Percentiles rank a stretch among this genome's conserved stretches.
Conservation (phyloP, 345 rosid species). For the Turnera subulata region DNA sequence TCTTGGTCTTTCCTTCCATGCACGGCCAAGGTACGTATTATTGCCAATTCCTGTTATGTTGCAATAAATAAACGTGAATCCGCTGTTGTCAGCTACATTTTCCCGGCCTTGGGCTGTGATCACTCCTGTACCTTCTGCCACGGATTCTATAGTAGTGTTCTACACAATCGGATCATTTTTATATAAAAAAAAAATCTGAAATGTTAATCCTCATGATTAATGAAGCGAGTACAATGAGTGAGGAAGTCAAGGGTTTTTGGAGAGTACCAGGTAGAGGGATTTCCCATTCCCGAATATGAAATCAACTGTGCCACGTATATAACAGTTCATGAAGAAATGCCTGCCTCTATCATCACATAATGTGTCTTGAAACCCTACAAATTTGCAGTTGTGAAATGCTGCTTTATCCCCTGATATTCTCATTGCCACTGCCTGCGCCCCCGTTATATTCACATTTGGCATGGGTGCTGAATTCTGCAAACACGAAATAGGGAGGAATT, state of each 20-base stretch:
- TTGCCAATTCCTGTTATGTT: slow-evolving; percentile 22
- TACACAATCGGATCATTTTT: too few relatives aligned
- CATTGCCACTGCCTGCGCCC: slow-evolving; percentile 44
- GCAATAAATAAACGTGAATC: slow-evolving; percentile 40
- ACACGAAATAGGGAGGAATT: neutral
- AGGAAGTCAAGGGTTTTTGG: too few relatives aligned
- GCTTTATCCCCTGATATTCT: slow-evolving; percentile 45
- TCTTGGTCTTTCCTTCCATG: slow-evolving; percentile 28
- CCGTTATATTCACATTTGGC: slow-evolving; percentile 35
- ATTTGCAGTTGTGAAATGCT: slow-evolving; percentile 38
- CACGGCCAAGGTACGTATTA: slow-evolving; percentile 27
- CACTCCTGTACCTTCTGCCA: slow-evolving; percentile 36
- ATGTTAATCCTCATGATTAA: too few relatives aligned
- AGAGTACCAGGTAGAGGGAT: slow-evolving; percentile 43
- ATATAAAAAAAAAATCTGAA: too few relatives aligned
- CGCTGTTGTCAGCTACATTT: slow-evolving; percentile 16
- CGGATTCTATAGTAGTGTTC: slow-evolving; percentile 35
- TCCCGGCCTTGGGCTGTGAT: slow-evolving; percentile 45
- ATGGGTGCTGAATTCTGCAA: slow-evolving; percentile 40
- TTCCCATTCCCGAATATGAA: slow-evolving; percentile 51
- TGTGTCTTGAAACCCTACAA: slow-evolving; percentile 50
- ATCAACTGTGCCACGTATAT: slow-evolving; percentile 44
- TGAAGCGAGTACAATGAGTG: neutral
- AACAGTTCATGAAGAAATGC: slow-evolving; percentile 42
- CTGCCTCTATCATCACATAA: slow-evolving; percentile 44